Evolutionary conservation across 371 early-diverging fungal genomes (phyloP).

Genomic region (Rhizopus arrhizus): DNA sequence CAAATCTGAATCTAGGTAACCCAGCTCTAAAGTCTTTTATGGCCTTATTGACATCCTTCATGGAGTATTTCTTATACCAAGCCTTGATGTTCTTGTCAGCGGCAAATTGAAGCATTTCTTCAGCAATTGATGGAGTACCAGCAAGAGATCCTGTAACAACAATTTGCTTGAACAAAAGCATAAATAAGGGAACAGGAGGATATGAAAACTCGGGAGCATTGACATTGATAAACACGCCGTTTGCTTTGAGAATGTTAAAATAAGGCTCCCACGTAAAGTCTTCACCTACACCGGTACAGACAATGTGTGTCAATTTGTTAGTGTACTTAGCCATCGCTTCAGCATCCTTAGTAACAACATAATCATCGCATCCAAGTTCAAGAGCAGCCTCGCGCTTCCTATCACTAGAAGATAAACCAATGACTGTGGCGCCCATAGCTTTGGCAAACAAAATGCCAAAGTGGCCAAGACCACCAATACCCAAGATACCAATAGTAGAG

Average conservation of each 20-base stretch:
- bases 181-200: slow-evolving; percentile 16
- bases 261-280: slow-evolving; percentile 29
- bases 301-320: slow-evolving; percentile 34
- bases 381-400: slow-evolving; percentile 39
- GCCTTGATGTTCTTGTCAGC: slow-evolving; percentile 61
- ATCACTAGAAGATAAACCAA: slow-evolving; percentile 35
- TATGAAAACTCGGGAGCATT: slow-evolving; percentile 61
- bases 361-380: slow-evolving; percentile 29
- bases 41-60: slow-evolving; percentile 62
- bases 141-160: slow-evolving; percentile 67
- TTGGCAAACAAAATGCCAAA: slow-evolving; percentile 63
- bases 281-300: slow-evolving; percentile 45
- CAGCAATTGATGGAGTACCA: slow-evolving; percentile 53
- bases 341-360: slow-evolving; percentile 29
- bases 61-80: slow-evolving; percentile 60
- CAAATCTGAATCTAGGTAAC: slow-evolving; percentile 65
- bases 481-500: slow-evolving; percentile 59
- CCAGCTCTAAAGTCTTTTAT: slow-evolving; percentile 58
- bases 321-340: slow-evolving; percentile 57
- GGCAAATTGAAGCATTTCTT: slow-evolving; percentile 71
- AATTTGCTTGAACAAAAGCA: slow-evolving; percentile 37
- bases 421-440: slow-evolving; percentile 69
- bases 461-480: slow-evolving; percentile 68
- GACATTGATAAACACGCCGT: slow-evolving; percentile 59
- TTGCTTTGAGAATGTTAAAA: slow-evolving; percentile 11